Conservation (phyloP, 1,139 yeast species). For the Scheffersomyces lignicola region DNA sequence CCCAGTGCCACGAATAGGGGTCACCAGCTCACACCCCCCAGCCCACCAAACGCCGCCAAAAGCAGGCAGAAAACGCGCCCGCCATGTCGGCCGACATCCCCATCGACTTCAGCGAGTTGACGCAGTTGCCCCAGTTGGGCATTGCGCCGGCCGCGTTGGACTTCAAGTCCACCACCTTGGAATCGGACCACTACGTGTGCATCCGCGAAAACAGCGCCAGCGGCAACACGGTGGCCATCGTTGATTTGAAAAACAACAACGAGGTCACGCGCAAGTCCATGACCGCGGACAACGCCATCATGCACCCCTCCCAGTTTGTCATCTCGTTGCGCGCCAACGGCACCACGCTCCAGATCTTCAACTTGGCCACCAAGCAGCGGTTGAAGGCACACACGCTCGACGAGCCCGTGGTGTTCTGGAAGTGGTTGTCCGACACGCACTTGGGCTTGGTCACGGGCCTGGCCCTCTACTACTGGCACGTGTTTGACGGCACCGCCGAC, state of each 20-base stretch:
- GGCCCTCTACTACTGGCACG: slow-evolving; percentile 76
- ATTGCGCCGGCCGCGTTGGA: slow-evolving; percentile 82
- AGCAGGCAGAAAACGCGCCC: too few relatives aligned
- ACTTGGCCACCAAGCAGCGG: slow-evolving; percentile 83
- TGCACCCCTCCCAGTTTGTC: slow-evolving; percentile 88
- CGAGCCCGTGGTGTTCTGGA: slow-evolving; percentile 94
- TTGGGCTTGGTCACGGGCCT: slow-evolving; percentile 85
- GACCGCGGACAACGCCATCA: slow-evolving; percentile 97
- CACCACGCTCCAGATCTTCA: slow-evolving; percentile 91
- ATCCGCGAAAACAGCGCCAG: slow-evolving; percentile 75
- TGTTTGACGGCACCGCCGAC: slow-evolving; percentile 75
- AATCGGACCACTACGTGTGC: slow-evolving; percentile 88
- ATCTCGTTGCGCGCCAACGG: slow-evolving; percentile 96
- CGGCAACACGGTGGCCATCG: slow-evolving; percentile 89
- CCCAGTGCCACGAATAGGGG: too few relatives aligned
- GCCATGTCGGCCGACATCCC: slow-evolving; percentile 66
- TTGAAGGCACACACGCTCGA: slow-evolving; percentile 83
- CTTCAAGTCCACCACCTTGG: slow-evolving; percentile 91
- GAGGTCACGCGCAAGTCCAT: slow-evolving; percentile 83
- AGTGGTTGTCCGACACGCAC: slow-evolving; percentile 75
- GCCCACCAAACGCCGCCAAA: too few relatives aligned
- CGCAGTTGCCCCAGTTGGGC: slow-evolving; percentile 83
- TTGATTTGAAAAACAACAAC: slow-evolving; percentile 75
- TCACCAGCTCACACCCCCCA: too few relatives aligned
- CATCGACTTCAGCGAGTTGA: slow-evolving; percentile 93